Evolutionary conservation across 768 basidiomycete genomes (phyloP).

Genomic region (Suillus sp.): DNA sequence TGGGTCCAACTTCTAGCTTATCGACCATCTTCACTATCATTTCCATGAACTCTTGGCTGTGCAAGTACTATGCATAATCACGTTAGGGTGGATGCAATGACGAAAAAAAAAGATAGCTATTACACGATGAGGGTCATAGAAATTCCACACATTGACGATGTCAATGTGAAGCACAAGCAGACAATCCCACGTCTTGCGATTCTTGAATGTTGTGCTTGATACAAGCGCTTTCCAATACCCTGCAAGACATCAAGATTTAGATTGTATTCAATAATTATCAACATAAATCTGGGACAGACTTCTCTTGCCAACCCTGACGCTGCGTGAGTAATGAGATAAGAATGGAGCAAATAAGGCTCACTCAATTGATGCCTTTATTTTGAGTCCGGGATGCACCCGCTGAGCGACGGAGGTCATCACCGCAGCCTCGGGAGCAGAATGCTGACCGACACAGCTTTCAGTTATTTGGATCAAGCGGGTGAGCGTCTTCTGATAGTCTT

Average conservation of each 20-base stretch:
- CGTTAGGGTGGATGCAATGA: no score
- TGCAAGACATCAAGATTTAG: background rate
- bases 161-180: conserved; percentile 21
- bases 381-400: no score
- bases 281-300: conserved; percentile 15
- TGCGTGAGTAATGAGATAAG: no score
- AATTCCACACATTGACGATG: conserved; percentile 23
- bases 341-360: no score
- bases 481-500: background rate
- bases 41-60: no score
- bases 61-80: no score
- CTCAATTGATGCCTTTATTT: no score
- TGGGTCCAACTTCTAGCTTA: no score
- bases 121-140: conserved; percentile 11
- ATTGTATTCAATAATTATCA: background rate
- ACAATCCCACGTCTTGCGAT: background rate
- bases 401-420: conserved; percentile 8
- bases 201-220: conserved; percentile 14
- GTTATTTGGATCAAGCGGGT: conserved; percentile 3
- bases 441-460: background rate
- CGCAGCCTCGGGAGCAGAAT: background rate
- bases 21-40: no score
- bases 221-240: conserved; percentile 24
- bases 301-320: conserved; percentile 7
- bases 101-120: background rate